Percentiles rank a stretch among this genome's conserved stretches.
Evolutionary conservation across 805 yeast genomes (phyloP).

Genomic region (Kluyveromyces dobzhanskii): DNA sequence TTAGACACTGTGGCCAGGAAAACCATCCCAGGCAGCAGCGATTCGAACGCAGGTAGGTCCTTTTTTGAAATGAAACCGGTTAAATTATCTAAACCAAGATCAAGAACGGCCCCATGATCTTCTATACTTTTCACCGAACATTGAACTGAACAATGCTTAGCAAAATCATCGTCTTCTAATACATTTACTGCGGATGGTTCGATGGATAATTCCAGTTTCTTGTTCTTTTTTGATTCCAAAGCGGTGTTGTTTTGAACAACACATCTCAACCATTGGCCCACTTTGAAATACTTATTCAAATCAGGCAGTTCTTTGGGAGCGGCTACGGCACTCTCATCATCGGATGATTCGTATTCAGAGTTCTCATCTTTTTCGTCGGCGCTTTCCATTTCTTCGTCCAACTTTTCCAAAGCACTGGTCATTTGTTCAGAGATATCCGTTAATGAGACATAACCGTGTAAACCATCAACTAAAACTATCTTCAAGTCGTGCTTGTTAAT

Average conservation of each 20-base stretch:
- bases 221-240: constrained; percentile 34
- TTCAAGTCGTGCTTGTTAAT: constrained; percentile 57
- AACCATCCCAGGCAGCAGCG: constrained; percentile 55
- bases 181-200: constrained; percentile 71
- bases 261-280: constrained; percentile 87
- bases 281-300: constrained; percentile 42
- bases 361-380: constrained; percentile 36
- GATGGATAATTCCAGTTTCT: constrained; percentile 59
- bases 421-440: constrained; percentile 62
- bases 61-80: constrained; percentile 72
- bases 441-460: constrained; percentile 71
- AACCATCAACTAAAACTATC: constrained; percentile 69
- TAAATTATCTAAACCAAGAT: constrained; percentile 50
- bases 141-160: constrained; percentile 57
- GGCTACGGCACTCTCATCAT: constrained; percentile 17
- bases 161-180: constrained; percentile 57
- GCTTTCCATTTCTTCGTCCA: constrained; percentile 42
- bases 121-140: constrained; percentile 72
- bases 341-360: constrained; percentile 24
- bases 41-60: constrained; percentile 40
- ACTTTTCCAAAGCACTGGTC: constrained; percentile 46
- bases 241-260: constrained; percentile 50
- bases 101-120: constrained; percentile 84
- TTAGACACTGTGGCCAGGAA: constrained; percentile 52
- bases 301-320: constrained; percentile 44